Percentiles rank a stretch among this genome's conserved stretches.
Evolutionary conservation across 108 stramenopile genomes (phyloP).

Genomic region (Craspedostauros australis): DNA sequence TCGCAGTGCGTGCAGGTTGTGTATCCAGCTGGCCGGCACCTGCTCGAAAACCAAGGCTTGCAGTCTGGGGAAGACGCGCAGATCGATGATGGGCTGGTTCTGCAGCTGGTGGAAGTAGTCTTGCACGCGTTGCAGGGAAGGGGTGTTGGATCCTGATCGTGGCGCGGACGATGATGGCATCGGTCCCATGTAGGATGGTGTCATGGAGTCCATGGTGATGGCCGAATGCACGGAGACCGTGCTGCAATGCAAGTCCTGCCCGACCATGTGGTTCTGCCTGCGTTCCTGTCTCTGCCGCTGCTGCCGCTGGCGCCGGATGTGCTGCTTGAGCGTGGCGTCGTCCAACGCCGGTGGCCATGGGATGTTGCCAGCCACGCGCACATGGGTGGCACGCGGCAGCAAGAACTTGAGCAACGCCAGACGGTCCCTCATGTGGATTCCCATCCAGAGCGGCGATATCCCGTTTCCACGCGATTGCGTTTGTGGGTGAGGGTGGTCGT

Average conservation of each 20-base stretch:
- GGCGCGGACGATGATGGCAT: no score
- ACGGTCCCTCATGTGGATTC: conserved; percentile 26
- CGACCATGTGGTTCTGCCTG: not conserved
- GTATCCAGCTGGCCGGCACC: conserved; percentile 61
- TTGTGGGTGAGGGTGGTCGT: no score
- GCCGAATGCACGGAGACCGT: conserved; percentile 6
- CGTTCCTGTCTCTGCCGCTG: not conserved
- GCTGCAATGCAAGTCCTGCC: conserved; percentile 6
- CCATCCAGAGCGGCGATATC: no score
- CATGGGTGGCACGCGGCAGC: conserved; percentile 45
- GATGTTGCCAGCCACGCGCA: conserved; percentile 51
- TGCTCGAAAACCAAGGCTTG: conserved; percentile 58
- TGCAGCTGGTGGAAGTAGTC: not conserved
- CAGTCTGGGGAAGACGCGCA: conserved; percentile 59
- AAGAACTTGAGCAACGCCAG: conserved; percentile 42
- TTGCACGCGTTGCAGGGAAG: no score
- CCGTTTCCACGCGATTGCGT: no score
- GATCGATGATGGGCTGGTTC: conserved; percentile 25
- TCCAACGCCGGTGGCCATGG: conserved; percentile 53
- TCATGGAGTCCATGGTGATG: conserved; percentile 3
- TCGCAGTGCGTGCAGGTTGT: conserved; percentile 34
- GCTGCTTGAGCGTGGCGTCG: no score
- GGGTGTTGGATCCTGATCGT: no score
- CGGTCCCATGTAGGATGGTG: not conserved
- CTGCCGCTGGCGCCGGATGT: not conserved